phyloP scores from a whole-genome alignment of 2,329 filamentous ascomycete genomes.

The Verticillium albo-atrum region DNA sequence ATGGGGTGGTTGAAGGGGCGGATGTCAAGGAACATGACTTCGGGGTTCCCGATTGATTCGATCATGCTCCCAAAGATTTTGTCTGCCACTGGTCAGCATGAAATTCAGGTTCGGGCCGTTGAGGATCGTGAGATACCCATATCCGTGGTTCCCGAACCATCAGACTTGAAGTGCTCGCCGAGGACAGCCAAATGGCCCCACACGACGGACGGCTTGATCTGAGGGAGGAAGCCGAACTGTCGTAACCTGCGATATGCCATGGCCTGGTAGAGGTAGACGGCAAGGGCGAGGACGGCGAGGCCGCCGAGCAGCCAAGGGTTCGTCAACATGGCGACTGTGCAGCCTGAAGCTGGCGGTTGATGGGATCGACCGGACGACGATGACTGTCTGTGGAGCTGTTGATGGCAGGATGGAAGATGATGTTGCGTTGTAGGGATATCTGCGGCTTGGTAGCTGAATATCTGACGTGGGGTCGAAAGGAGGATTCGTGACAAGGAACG shows the following conservation, averaged over 20 bases:
- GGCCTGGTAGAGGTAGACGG: slow-evolving; percentile 4
- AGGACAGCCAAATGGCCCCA: slow-evolving; percentile 9
- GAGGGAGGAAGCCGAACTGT: slow-evolving; percentile 7
- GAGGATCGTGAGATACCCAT: not conserved
- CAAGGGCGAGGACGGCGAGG: slow-evolving; percentile 2
- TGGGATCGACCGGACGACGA: no score
- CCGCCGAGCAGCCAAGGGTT: not conserved
- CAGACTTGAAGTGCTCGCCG: slow-evolving; percentile 1
- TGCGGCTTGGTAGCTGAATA: not conserved
- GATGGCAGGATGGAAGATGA: not conserved
- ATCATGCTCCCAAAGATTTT: slow-evolving; percentile 19
- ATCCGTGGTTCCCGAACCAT: not conserved
- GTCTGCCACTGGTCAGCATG: slow-evolving; percentile 12
- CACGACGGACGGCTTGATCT: slow-evolving; percentile 6
- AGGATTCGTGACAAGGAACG: no score
- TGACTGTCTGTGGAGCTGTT: not conserved
- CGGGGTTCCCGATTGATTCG: slow-evolving; percentile 24
- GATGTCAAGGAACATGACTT: slow-evolving; percentile 27
- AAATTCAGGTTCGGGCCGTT: not conserved
- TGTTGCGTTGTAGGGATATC: not conserved
- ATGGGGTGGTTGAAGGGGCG: slow-evolving; percentile 27
- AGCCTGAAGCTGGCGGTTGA: not conserved
- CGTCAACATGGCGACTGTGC: slow-evolving; percentile 2
- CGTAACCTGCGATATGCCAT: slow-evolving; percentile 8
- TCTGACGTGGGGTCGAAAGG: no score